Evolutionary conservation across 306 rosid genomes (phyloP).

Genomic region (Cotoneaster glaucophyllus): DNA sequence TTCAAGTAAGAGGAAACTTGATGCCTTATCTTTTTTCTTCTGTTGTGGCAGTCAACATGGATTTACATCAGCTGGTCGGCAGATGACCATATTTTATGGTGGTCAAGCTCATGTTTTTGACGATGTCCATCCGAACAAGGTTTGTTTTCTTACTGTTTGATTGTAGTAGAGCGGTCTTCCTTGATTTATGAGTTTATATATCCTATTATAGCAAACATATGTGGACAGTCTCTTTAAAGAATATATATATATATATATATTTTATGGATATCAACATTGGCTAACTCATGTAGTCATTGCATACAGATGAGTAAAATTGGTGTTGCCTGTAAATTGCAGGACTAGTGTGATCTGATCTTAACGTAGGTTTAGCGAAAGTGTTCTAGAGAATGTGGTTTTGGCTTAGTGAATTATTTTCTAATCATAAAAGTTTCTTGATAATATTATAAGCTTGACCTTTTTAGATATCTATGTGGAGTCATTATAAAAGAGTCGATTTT

Average conservation of each 20-base stretch:
- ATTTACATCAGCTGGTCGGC: slow-evolving; percentile 53
- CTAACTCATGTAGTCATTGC: neutral
- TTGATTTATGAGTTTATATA: too few species aligned
- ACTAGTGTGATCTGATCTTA: neutral
- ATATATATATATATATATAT: neutral
- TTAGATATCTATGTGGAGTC: neutral
- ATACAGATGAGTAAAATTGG: neutral
- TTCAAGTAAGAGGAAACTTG: slow-evolving; percentile 14
- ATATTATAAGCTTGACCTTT: neutral
- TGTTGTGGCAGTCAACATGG: slow-evolving; percentile 60
- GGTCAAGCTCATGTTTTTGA: slow-evolving; percentile 99
- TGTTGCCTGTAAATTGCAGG: neutral
- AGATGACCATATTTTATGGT: slow-evolving; percentile 97
- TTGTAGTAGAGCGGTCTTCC: too few species aligned
- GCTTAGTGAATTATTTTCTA: neutral
- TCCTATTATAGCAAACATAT: neutral
- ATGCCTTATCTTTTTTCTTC: slow-evolving; percentile 20
- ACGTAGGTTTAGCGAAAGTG: neutral
- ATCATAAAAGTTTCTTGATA: neutral
- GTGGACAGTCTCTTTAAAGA: neutral
- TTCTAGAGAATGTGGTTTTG: neutral
- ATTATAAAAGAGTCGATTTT: neutral
- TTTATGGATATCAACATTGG: neutral
- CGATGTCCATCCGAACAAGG: slow-evolving; percentile 96
- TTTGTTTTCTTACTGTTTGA: slow-evolving; percentile 23